A percentile compares a stretch with the other conserved stretches of the same genome.
phyloP scores from a whole-genome alignment of 169 alveolate genomes.

The Plasmodium blacklocki region DNA sequence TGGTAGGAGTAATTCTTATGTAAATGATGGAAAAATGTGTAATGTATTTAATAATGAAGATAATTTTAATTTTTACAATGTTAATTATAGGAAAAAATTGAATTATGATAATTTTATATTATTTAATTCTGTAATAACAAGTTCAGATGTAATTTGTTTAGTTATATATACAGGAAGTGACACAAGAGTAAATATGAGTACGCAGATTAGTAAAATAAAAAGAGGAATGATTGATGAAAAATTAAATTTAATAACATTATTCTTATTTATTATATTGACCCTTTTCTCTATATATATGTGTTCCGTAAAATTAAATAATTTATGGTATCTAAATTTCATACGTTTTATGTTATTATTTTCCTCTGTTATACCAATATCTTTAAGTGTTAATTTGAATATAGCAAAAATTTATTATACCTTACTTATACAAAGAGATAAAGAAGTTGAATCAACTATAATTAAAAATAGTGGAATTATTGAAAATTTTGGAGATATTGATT shows the following conservation, averaged over 20 bases:
- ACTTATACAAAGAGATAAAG: slow-evolving; percentile 91
- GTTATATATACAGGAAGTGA: slow-evolving; percentile 95
- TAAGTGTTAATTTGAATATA: slow-evolving; percentile 97
- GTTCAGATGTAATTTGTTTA: slow-evolving; percentile 92
- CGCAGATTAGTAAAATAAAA: slow-evolving; percentile 90
- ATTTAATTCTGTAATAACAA: slow-evolving; percentile 95
- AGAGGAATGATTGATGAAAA: slow-evolving; percentile 93
- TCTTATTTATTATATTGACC: slow-evolving; percentile 89
- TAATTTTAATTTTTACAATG: slow-evolving; percentile 54
- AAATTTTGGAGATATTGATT: slow-evolving; percentile 97
- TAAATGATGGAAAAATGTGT: slow-evolving; percentile 22
- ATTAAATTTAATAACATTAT: slow-evolving; percentile 90
- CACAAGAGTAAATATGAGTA: slow-evolving; percentile 86
- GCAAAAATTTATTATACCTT: slow-evolving; percentile 94
- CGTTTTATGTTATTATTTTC: slow-evolving; percentile 95
- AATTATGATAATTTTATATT: slow-evolving; percentile 93
- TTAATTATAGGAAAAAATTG: slow-evolving; percentile 52
- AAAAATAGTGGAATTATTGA: slow-evolving; percentile 91
- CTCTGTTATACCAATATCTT: slow-evolving; percentile 96
- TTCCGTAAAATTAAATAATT: slow-evolving; percentile 46
- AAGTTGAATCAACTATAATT: slow-evolving; percentile 95
- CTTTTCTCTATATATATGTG: slow-evolving; percentile 76
- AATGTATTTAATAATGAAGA: slow-evolving; percentile 53
- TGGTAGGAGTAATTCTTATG: neutral
- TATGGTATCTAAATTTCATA: slow-evolving; percentile 80